Base-by-base conservation (phyloP, 345 rosid species). In the Brassica carinata region DNA sequence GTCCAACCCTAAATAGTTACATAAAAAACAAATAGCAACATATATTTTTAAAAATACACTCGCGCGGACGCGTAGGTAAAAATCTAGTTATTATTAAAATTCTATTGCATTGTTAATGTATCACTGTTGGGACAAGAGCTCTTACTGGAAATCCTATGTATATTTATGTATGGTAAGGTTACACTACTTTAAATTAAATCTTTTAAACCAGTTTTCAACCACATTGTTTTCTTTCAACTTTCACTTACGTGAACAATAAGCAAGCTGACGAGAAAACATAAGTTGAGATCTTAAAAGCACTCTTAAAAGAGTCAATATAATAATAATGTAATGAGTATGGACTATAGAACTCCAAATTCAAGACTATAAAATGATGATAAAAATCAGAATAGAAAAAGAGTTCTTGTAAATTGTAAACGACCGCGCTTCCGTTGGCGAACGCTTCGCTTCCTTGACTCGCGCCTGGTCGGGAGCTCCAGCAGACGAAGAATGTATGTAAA, bases 361-460 rank as follows among this genome's bases (percentile, higher is more conserved):
- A 15, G n/a, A 66, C 13, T 19, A 51, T 14, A 72, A 11, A 40
- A 2, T 59, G 63, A 58, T 53, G 48, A 73, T 11, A 3, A 40
- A 71, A 59, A 5, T 55, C 27, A 48, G 55, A 48, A 48, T 13
- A 10, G 64, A 67, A 75, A 69, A 64, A 69, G 51, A 75, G 75
- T 64, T 85, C 87, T 92, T 74, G 93, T 88, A 88, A 92, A 82
- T 87, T 83, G 93, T 27, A 86, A 86, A 87, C 87, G 88, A 85
- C 90, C 86, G 90, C 91, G 95, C 82, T 88, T 79, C 92, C 87
- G 90, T 84, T 89, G 95, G 84, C 97, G 90, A 85, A 86, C 90
- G 87, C 73, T 72, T 84, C 94, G 94, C 91, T 82, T 71, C 85
- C 86, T 88, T 85, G 89, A 89, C 88, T 76, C 70, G 73, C 76